Evolutionary conservation across 2,329 filamentous ascomycete species (phyloP).

Genomic region (Arthrobotrys iridis): DNA sequence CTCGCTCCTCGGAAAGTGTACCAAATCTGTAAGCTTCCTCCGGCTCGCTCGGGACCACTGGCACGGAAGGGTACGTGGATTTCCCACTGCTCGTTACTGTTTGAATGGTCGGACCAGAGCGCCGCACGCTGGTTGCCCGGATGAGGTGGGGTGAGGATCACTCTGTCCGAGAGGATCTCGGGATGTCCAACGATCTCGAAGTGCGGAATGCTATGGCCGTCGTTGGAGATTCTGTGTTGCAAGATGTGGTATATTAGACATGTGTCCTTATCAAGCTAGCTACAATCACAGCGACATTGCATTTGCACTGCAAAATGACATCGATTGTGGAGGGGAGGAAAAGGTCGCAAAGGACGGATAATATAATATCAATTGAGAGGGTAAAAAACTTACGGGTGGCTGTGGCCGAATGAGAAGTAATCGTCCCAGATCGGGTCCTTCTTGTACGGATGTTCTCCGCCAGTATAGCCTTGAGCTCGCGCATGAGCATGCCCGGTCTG

Average conservation of each 20-base stretch:
- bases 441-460: constrained; percentile 39
- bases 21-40: constrained; percentile 94
- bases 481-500: constrained; percentile 44
- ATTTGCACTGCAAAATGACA: too few relatives aligned
- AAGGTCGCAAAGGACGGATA: not conserved
- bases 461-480: constrained; percentile 46
- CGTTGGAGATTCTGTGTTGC: constrained; percentile 71
- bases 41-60: constrained; percentile 82
- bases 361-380: not conserved
- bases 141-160: constrained; percentile 88
- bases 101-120: constrained; percentile 76
- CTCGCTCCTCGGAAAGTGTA: constrained; percentile 55
- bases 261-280: constrained; percentile 27
- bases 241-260: constrained; percentile 37
- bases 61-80: constrained; percentile 88
- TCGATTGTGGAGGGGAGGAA: too few relatives aligned
- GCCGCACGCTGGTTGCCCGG: constrained; percentile 86
- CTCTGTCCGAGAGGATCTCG: constrained; percentile 82
- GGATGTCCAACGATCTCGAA: constrained; percentile 69
- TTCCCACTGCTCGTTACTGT: constrained; percentile 77
- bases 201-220: constrained; percentile 67
- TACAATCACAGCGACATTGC: too few relatives aligned
- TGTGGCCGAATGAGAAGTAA: constrained; percentile 34
- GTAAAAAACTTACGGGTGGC: constrained; percentile 41
- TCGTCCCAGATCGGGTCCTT: constrained; percentile 27